Percentiles rank a stretch among this genome's conserved stretches.
These are phyloP conservation scores for Daldinia grandis DNA, from an alignment of 495 filamentous ascomycete genomes.

Conservation along the genomic window DNA sequence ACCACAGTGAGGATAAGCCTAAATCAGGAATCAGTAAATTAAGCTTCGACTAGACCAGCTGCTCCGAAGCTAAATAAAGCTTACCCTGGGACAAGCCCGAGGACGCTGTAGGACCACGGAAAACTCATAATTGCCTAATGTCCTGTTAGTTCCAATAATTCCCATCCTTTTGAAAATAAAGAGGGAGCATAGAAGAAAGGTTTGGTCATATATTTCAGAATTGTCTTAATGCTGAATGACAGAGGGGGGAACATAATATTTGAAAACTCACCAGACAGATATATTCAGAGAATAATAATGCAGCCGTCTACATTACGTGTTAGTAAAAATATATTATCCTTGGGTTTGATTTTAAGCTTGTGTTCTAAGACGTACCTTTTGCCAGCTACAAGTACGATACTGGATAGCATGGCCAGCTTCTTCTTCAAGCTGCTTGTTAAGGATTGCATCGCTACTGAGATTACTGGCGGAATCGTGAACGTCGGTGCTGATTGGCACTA, in stretches of 20 bases:
- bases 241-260: not conserved
- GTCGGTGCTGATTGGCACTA: slow-evolving; percentile 46
- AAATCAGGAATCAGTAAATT: slow-evolving; percentile 21
- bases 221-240: too few species aligned
- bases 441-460: slow-evolving; percentile 53
- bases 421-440: slow-evolving; percentile 78
- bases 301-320: slow-evolving; percentile 69
- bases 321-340: slow-evolving; percentile 17
- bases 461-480: slow-evolving; percentile 51
- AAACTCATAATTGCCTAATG: slow-evolving; percentile 86
- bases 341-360: slow-evolving; percentile 11
- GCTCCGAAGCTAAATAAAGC: slow-evolving; percentile 30
- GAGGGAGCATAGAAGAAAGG: not conserved
- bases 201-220: not conserved
- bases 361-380: slow-evolving; percentile 67
- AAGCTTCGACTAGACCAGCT: slow-evolving; percentile 4
- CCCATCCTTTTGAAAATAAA: not conserved
- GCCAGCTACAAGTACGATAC: slow-evolving; percentile 90
- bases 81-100: slow-evolving; percentile 83
- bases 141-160: slow-evolving; percentile 21
- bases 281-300: slow-evolving; percentile 88
- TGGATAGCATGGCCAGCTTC: slow-evolving; percentile 83
- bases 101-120: slow-evolving; percentile 85
- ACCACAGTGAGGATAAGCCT: slow-evolving; percentile 79
- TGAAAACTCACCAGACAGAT: slow-evolving; percentile 70